These are phyloP conservation scores for Echium plantagineum DNA, from an alignment of 257 asterid genomes.

Conservation along the genomic window DNA sequence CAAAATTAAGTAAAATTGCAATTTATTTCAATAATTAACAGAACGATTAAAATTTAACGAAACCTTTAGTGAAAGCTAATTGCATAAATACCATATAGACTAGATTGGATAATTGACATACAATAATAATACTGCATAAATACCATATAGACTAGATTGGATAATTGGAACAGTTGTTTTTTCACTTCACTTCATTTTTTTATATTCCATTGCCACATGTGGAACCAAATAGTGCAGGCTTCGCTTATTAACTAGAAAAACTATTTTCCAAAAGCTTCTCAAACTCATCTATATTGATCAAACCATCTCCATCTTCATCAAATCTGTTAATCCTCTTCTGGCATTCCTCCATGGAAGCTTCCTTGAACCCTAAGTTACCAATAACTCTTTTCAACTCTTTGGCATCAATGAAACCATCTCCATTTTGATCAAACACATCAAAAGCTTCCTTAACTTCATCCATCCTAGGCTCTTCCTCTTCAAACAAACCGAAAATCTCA, in stretches of 20 bases:
- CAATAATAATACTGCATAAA: too few species aligned
- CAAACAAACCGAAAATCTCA: slow-evolving; percentile 27
- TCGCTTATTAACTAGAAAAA: neutral
- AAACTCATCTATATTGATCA: slow-evolving; percentile 45
- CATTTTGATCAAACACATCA: slow-evolving; percentile 30
- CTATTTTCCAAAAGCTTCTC: slow-evolving; percentile 37
- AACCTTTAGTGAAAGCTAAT: too few species aligned
- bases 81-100: too few species aligned
- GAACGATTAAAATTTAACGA: too few species aligned
- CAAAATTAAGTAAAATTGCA: too few species aligned
- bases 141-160: too few species aligned
- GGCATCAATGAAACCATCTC: slow-evolving; percentile 48
- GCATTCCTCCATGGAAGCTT: slow-evolving; percentile 21
- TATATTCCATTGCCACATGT: too few species aligned
- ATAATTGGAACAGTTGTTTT: too few species aligned
- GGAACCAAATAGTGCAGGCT: too few species aligned
- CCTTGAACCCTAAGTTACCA: slow-evolving; percentile 24
- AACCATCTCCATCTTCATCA: slow-evolving; percentile 37
- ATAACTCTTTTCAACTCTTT: slow-evolving; percentile 29
- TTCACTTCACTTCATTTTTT: too few species aligned
- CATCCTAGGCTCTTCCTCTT: slow-evolving; percentile 22
- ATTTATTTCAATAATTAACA: too few species aligned
- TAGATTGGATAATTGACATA: too few species aligned
- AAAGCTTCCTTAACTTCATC: slow-evolving; percentile 46
- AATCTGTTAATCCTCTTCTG: slow-evolving; percentile 35